Conservation (phyloP, 306 rosid species). For the Trifolium repens region DNA sequence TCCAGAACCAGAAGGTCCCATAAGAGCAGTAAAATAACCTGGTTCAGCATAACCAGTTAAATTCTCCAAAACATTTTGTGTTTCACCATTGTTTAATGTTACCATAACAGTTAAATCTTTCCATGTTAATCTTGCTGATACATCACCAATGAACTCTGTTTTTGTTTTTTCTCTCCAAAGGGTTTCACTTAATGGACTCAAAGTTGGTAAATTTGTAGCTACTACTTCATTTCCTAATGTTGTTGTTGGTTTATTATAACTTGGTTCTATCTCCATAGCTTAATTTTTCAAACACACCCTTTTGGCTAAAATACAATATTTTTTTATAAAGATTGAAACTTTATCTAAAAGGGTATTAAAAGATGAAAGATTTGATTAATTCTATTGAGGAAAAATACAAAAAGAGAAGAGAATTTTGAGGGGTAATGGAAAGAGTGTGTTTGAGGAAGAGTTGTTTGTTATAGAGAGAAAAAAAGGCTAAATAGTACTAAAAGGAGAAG, state of each 20-base stretch:
- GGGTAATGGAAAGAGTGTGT: background rate
- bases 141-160: conserved; percentile 74
- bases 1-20: conserved; percentile 99
- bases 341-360: conserved; percentile 6
- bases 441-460: conserved; percentile 18
- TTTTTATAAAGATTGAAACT: background rate
- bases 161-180: conserved; percentile 82
- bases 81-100: conserved; percentile 75
- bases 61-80: conserved; percentile 83
- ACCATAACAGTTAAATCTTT: conserved; percentile 96
- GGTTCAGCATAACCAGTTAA: conserved; percentile 95
- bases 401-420: background rate
- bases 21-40: conserved; percentile 84
- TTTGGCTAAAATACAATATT: background rate
- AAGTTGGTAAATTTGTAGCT: conserved; percentile 34
- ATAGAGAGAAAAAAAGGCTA: background rate
- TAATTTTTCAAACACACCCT: background rate
- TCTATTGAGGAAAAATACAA: background rate
- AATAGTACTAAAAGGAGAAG: conserved; percentile 12
- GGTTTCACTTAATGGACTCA: conserved; percentile 95
- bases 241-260: conserved; percentile 36
- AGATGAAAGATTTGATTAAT: background rate
- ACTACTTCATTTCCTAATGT: conserved; percentile 50
- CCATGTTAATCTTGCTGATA: conserved; percentile 94
- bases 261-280: conserved; percentile 74